A percentile compares a stretch with the other conserved stretches of the same genome.
Evolutionary conservation across 805 yeast genomes (phyloP).

Genomic region (Starmerella riodocensis): DNA sequence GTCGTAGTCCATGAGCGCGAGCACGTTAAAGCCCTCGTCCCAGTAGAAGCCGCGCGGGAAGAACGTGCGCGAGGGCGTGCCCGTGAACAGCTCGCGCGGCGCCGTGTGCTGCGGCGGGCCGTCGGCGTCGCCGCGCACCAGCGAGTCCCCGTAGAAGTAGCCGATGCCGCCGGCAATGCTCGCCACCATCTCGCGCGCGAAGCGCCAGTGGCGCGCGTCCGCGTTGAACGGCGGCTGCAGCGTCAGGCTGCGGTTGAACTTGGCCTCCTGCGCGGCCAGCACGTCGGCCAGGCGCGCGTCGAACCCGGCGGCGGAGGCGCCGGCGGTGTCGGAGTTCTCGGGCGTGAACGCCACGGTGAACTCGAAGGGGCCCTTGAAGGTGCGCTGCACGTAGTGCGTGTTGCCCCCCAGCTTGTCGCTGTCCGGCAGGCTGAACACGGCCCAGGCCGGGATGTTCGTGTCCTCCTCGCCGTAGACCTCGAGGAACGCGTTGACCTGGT

Average conservation of each 20-base stretch:
- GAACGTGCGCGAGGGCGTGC: conserved; percentile 85
- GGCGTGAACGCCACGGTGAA: conserved; percentile 54
- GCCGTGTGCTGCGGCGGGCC: conserved; percentile 26
- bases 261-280: conserved; percentile 32
- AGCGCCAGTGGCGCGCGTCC: conserved; percentile 33
- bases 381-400: conserved; percentile 64
- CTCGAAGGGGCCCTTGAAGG: conserved; percentile 60
- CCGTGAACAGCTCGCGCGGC: conserved; percentile 47
- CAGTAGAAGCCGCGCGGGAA: conserved; percentile 96
- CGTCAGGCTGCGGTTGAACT: conserved; percentile 9
- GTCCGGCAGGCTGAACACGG: conserved; percentile 43
- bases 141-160: conserved; percentile 69
- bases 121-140: conserved; percentile 53
- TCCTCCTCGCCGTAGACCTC: conserved; percentile 26
- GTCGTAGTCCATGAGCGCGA: conserved; percentile 73
- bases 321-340: conserved; percentile 1
- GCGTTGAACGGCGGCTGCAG: conserved; percentile 41
- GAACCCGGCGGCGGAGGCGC: conserved; percentile 17
- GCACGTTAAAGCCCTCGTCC: conserved; percentile 95
- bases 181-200: conserved; percentile 69
- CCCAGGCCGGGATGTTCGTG: conserved; percentile 31
- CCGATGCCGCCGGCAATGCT: conserved; percentile 84
- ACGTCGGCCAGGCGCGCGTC: conserved; percentile 26
- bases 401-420: conserved; percentile 54
- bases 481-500: conserved; percentile 42